Percentiles rank a stretch among this genome's conserved stretches.
These are phyloP conservation scores for Knufia petricola DNA, from an alignment of 2,329 filamentous ascomycete species.

Conservation along the genomic window DNA sequence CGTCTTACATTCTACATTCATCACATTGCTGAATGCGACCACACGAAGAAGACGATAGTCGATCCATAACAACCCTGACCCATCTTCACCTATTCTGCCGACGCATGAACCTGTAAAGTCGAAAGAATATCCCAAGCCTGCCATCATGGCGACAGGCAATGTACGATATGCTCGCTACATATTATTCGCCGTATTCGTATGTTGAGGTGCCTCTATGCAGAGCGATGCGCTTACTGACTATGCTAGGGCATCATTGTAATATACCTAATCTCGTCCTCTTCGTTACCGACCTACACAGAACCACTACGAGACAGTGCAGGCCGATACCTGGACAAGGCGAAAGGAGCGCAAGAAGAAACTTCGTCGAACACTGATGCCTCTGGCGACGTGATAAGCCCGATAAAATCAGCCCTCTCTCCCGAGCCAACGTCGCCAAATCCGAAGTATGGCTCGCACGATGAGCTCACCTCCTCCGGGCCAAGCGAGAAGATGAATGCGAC, in stretches of 20 bases:
- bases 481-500: conserved; percentile 88
- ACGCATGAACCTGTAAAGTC: conserved; percentile 7
- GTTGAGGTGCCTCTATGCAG: conserved; percentile 31
- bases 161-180: conserved; percentile 50
- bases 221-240: conserved; percentile 16
- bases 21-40: conserved; percentile 5
- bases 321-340: conserved; percentile 14
- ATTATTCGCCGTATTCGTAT: conserved; percentile 73
- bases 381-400: neutral
- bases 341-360: conserved; percentile 2
- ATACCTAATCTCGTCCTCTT: conserved; percentile 68
- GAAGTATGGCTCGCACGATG: conserved; percentile 3
- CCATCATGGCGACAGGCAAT: conserved; percentile 28
- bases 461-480: conserved; percentile 39
- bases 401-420: neutral
- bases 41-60: neutral
- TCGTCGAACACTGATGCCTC: neutral
- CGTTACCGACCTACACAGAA: conserved; percentile 28
- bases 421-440: conserved; percentile 9
- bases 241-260: conserved; percentile 57
- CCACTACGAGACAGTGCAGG: conserved; percentile 20
- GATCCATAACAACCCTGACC: neutral
- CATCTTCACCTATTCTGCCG: neutral
- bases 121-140: neutral
- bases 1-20: neutral